Percentiles rank a stretch among this genome's conserved stretches.
phyloP scores from a whole-genome alignment of 1,284 basidiomycete species.

The Leucoagaricus sp. region DNA sequence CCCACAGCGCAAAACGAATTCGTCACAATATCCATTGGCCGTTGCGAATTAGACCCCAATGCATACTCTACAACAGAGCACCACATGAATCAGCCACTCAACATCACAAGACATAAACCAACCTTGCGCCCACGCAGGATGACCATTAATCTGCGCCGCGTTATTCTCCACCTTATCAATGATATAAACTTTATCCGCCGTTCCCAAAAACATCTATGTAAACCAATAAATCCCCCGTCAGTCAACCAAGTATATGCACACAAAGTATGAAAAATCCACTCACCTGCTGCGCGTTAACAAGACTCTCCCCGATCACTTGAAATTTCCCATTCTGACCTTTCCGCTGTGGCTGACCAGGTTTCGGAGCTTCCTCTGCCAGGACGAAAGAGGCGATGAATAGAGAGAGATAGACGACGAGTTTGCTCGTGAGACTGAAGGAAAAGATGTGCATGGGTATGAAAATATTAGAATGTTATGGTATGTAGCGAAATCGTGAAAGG shows the following conservation, averaged over 20 bases:
- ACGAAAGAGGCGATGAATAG: not conserved
- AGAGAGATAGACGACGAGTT: not conserved
- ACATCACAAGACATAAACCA: slow-evolving; percentile 14
- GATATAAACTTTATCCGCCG: slow-evolving; percentile 54
- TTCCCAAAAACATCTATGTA: slow-evolving; percentile 59
- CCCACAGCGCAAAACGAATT: slow-evolving; percentile 70
- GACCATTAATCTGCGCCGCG: slow-evolving; percentile 53
- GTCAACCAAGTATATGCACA: not conserved
- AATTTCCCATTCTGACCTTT: slow-evolving; percentile 35
- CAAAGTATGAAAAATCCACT: slow-evolving; percentile 11
- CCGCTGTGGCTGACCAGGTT: slow-evolving; percentile 20
- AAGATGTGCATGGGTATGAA: no score
- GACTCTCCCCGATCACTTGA: slow-evolving; percentile 56
- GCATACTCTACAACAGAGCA: slow-evolving; percentile 42
- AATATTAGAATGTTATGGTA: not conserved
- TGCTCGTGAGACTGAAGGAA: not conserved
- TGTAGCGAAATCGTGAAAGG: not conserved
- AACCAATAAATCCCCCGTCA: not conserved
- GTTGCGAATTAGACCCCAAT: slow-evolving; percentile 42
- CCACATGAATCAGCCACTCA: not conserved
- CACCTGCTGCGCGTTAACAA: slow-evolving; percentile 67
- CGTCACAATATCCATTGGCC: slow-evolving; percentile 60
- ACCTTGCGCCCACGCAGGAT: slow-evolving; percentile 67
- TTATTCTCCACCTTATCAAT: slow-evolving; percentile 72
- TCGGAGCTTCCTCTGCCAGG: not conserved